Percentiles rank a stretch among this genome's conserved stretches.
Evolutionary conservation across 2,329 filamentous ascomycete species (phyloP).

Genomic region (Leptographium galeiforme): DNA sequence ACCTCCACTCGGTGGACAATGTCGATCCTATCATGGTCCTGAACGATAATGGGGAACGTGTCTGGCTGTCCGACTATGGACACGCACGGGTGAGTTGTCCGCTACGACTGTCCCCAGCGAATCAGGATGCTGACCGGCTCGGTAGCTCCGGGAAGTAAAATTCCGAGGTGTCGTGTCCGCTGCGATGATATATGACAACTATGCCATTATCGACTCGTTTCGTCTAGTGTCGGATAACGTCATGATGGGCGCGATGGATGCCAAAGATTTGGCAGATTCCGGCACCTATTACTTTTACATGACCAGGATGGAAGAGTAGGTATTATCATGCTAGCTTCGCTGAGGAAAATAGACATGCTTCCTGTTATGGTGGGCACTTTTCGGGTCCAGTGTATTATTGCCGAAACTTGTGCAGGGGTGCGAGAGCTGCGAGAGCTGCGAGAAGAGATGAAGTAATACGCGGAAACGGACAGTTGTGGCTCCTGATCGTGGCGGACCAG

Average conservation of each 20-base stretch:
- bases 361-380: too few species aligned
- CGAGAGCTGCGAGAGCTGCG: too few species aligned
- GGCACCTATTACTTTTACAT: constrained; percentile 1
- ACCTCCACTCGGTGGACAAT: not conserved
- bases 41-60: not conserved
- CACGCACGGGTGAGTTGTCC: not conserved
- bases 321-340: not conserved
- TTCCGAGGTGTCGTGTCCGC: not conserved
- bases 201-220: not conserved
- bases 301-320: not conserved
- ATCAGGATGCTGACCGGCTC: not conserved
- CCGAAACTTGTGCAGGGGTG: too few species aligned
- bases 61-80: not conserved
- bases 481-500: too few species aligned
- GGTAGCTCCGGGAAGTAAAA: not conserved
- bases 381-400: too few species aligned
- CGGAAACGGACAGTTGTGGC: too few species aligned
- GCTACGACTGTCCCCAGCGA: not conserved
- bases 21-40: not conserved
- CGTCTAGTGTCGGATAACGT: not conserved
- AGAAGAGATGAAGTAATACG: too few species aligned
- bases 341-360: too few species aligned
- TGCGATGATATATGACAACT: not conserved
- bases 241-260: constrained; percentile 1
- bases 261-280: not conserved